Evolutionary conservation across 352 stramenopile species (phyloP).

Genomic region (Pythium graminicola): DNA sequence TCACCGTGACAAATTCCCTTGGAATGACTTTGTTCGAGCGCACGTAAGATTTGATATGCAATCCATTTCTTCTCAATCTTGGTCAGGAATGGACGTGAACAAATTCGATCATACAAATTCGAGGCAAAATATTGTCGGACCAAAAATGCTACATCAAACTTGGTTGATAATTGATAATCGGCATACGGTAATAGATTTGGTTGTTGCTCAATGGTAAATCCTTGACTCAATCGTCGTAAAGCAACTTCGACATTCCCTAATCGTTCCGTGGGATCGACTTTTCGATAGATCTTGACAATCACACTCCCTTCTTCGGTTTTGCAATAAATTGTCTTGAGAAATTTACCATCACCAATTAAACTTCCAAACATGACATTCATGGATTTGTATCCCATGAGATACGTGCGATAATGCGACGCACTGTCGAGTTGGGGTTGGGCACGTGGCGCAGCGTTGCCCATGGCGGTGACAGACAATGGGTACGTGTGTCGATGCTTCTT

Average conservation of each 20-base stretch:
- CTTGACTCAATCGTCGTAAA: slow-evolving; percentile 42
- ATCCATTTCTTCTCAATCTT: slow-evolving; percentile 97
- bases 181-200: slow-evolving; percentile 83
- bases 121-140: slow-evolving; percentile 95
- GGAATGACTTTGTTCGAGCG: slow-evolving; percentile 91
- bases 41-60: slow-evolving; percentile 93
- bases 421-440: slow-evolving; percentile 75
- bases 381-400: slow-evolving; percentile 83
- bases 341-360: slow-evolving; percentile 86
- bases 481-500: background rate
- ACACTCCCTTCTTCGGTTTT: slow-evolving; percentile 80
- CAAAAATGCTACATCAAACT: slow-evolving; percentile 89
- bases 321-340: slow-evolving; percentile 85
- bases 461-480: slow-evolving; percentile 13
- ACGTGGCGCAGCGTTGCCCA: slow-evolving; percentile 80
- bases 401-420: slow-evolving; percentile 81
- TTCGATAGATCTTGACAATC: slow-evolving; percentile 87
- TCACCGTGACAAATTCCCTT: slow-evolving; percentile 95
- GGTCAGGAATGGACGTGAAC: slow-evolving; percentile 92
- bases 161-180: slow-evolving; percentile 66
- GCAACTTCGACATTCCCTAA: slow-evolving; percentile 48
- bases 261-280: slow-evolving; percentile 70
- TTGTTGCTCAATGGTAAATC: slow-evolving; percentile 61
- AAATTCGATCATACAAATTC: slow-evolving; percentile 96
- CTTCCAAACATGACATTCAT: slow-evolving; percentile 85